phyloP scores from a whole-genome alignment of 1,139 yeast species.

The Hemisphaericaspora xylofermentans region DNA sequence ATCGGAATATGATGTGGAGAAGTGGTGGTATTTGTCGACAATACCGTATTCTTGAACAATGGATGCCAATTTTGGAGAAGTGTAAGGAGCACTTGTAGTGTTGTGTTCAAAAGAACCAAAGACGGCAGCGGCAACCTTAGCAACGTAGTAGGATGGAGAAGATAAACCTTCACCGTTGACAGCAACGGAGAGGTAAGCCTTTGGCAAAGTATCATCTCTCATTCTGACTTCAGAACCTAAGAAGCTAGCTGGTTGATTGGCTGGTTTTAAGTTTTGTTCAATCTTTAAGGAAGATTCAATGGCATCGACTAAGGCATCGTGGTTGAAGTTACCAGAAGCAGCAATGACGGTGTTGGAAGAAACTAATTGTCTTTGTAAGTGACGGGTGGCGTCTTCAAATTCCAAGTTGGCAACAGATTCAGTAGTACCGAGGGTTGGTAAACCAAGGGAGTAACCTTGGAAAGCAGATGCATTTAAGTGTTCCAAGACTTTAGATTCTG shows the following conservation, averaged over 20 bases:
- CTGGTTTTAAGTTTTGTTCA: conserved; percentile 56
- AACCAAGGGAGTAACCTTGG: conserved; percentile 78
- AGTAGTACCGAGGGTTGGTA: conserved; percentile 71
- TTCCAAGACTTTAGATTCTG: conserved; percentile 56
- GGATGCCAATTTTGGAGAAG: conserved; percentile 84
- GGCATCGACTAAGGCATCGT: conserved; percentile 64
- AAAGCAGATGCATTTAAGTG: conserved; percentile 79
- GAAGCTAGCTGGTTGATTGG: conserved; percentile 55
- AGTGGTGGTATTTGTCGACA: conserved; percentile 70
- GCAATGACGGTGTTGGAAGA: conserved; percentile 67
- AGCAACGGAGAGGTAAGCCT: conserved; percentile 74
- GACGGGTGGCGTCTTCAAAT: conserved; percentile 55
- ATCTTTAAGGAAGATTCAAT: conserved; percentile 52
- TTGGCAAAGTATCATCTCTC: conserved; percentile 84
- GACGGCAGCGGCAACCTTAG: conserved; percentile 72
- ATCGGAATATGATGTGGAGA: conserved; percentile 70
- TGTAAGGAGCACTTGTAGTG: conserved; percentile 59
- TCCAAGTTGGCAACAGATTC: conserved; percentile 62
- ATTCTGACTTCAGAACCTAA: conserved; percentile 83
- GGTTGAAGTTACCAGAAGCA: conserved; percentile 70
- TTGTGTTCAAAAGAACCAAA: conserved; percentile 59
- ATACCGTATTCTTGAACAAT: conserved; percentile 70
- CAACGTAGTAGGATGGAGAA: conserved; percentile 66
- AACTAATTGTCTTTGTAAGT: conserved; percentile 56
- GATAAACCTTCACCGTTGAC: conserved; percentile 65